These are phyloP conservation scores for Pythium rhizo-oryzae DNA, from an alignment of 352 stramenopile genomes.

Conservation along the genomic window DNA sequence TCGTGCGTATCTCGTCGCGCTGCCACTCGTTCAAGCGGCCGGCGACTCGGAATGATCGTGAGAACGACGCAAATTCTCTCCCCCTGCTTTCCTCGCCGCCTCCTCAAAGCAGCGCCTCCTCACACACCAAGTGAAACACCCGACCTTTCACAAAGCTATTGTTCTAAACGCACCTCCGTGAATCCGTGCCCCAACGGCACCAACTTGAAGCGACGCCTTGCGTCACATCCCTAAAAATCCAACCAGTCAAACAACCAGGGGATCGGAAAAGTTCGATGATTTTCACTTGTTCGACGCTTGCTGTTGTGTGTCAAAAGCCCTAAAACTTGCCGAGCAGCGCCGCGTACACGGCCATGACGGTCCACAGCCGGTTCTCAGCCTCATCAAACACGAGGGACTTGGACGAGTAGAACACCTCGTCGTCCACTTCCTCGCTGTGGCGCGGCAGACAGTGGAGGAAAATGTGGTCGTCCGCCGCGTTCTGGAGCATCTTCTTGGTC, in stretches of 20 bases:
- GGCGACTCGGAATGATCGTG: background rate
- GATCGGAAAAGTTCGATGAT: background rate
- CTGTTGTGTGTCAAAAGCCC: background rate
- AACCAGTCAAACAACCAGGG: background rate
- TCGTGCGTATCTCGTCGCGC: conserved; percentile 1
- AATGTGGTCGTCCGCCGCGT: conserved; percentile 91
- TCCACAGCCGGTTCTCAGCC: conserved; percentile 99
- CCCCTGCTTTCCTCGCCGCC: background rate
- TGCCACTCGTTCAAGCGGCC: conserved; percentile 19
- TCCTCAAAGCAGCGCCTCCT: conserved; percentile 5
- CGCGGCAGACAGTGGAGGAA: conserved; percentile 98
- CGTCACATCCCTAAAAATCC: background rate
- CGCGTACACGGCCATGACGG: conserved; percentile 96
- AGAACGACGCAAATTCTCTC: background rate
- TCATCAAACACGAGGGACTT: conserved; percentile 97
- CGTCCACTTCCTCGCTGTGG: conserved; percentile 96
- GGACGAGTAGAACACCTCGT: conserved; percentile 97
- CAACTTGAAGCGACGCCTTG: background rate
- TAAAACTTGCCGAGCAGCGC: conserved; percentile 68
- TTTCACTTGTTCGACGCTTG: background rate
- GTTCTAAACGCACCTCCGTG: background rate
- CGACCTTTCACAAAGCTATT: conserved; percentile 14
- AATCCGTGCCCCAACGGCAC: background rate
- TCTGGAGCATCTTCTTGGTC: conserved; percentile 91
- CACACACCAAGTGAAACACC: conserved; percentile 22